A percentile compares a stretch with the other conserved stretches of the same genome.
phyloP scores from a whole-genome alignment of 805 yeast genomes.

The Jamesozyma piceae region DNA sequence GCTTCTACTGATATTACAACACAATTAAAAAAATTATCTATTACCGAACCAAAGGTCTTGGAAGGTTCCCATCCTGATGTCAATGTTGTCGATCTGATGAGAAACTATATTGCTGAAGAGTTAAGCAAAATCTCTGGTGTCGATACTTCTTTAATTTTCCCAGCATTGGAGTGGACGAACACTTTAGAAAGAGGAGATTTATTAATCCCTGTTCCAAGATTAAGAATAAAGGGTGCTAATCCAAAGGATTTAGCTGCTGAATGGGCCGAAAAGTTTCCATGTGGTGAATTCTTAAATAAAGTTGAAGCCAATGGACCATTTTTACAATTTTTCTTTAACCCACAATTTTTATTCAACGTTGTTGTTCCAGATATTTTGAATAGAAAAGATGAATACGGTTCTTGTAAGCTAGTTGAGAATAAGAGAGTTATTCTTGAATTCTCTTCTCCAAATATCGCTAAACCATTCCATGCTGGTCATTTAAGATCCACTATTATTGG shows the following conservation, averaged over 20 bases:
- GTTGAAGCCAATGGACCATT: conserved; percentile 85
- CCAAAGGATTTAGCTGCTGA: conserved; percentile 66
- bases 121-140: conserved; percentile 67
- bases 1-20: conserved; percentile 18
- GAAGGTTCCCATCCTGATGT: conserved; percentile 64
- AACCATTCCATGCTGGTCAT: conserved; percentile 99
- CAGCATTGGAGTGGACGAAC: conserved; percentile 80
- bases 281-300: conserved; percentile 55
- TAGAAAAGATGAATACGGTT: conserved; percentile 56
- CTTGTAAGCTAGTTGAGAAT: conserved; percentile 60
- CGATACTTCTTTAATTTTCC: conserved; percentile 56
- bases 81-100: conserved; percentile 79
- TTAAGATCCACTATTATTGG: conserved; percentile 96
- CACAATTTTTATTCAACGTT: conserved; percentile 53
- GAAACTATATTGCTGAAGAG: conserved; percentile 81
- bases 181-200: conserved; percentile 88
- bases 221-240: conserved; percentile 73
- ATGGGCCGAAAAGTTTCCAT: conserved; percentile 71
- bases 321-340: conserved; percentile 77
- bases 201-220: conserved; percentile 84
- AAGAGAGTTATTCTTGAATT: conserved; percentile 77
- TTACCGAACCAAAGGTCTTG: conserved; percentile 35
- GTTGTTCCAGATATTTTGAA: conserved; percentile 62
- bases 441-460: conserved; percentile 96
- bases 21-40: conserved; percentile 29